Percentiles rank a stretch among this genome's conserved stretches.
These are phyloP conservation scores for Babesia gibsoni DNA, from an alignment of 169 alveolate species.

Conservation along the genomic window DNA sequence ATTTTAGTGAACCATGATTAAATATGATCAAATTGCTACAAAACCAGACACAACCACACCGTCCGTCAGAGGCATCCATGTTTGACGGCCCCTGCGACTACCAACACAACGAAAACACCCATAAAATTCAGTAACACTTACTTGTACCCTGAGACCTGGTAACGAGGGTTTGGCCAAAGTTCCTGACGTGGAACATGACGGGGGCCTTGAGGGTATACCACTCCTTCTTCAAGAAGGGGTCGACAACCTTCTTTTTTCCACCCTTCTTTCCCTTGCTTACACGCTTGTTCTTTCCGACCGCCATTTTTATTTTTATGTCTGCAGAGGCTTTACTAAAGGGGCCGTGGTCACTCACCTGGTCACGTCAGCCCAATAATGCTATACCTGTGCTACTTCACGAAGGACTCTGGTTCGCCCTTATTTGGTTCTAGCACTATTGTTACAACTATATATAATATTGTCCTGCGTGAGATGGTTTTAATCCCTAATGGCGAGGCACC, in stretches of 20 bases:
- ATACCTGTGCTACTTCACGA: too few species aligned
- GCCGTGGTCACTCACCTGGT: conserved; percentile 5
- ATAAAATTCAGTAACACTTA: conserved; percentile 29
- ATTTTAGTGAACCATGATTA: too few species aligned
- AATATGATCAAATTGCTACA: too few species aligned
- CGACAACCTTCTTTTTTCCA: conserved; percentile 94
- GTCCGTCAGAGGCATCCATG: neutral
- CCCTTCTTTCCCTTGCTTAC: conserved; percentile 96
- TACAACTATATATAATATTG: neutral
- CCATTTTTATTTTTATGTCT: conserved; percentile 77
- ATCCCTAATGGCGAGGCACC: conserved; percentile 9
- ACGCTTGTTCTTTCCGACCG: conserved; percentile 95
- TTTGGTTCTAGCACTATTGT: too few species aligned
- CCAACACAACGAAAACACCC: neutral
- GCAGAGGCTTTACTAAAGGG: neutral
- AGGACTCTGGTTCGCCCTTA: too few species aligned
- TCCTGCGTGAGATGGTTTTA: neutral
- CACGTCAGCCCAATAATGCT: conserved; percentile 8
- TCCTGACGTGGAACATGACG: conserved; percentile 88
- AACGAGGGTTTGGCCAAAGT: conserved; percentile 92
- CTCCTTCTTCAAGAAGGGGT: conserved; percentile 94
- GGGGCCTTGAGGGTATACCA: conserved; percentile 96
- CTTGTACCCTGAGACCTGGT: conserved; percentile 93
- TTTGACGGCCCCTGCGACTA: neutral
- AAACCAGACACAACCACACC: neutral